Conservation (phyloP, 768 basidiomycete genomes). For the Inosperma sp. region DNA sequence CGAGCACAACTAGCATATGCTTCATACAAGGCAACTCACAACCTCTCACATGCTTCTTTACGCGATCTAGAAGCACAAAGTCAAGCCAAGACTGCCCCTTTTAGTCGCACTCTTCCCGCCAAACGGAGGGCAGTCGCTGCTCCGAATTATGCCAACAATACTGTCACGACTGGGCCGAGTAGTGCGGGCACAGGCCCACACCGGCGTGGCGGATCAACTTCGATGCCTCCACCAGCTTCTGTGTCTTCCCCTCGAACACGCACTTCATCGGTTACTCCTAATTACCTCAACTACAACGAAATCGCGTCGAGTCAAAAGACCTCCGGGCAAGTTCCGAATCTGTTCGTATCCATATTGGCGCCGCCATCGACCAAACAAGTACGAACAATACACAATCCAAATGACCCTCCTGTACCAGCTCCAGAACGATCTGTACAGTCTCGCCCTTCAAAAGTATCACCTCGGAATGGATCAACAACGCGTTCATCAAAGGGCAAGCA, state of each 20-base stretch:
- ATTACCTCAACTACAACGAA: conserved; percentile 31
- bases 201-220: conserved; percentile 38
- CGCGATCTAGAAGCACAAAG: conserved; percentile 67
- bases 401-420: conserved; percentile 61
- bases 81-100: conserved; percentile 39
- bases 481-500: conserved; percentile 39
- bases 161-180: conserved; percentile 45
- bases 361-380: conserved; percentile 73
- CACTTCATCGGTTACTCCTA: conserved; percentile 35
- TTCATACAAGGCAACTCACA: conserved; percentile 77
- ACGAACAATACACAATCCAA: conserved; percentile 72
- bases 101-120: conserved; percentile 51
- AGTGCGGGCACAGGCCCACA: conserved; percentile 26
- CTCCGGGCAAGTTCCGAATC: conserved; percentile 46
- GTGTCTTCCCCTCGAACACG: conserved; percentile 42
- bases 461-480: conserved; percentile 47
- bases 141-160: conserved; percentile 48
- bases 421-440: conserved; percentile 43
- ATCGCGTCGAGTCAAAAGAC: conserved; percentile 31
- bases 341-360: conserved; percentile 72
- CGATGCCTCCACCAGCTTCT: conserved; percentile 43
- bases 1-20: conserved; percentile 80
- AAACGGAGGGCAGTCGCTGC: conserved; percentile 50
- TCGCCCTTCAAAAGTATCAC: conserved; percentile 36
- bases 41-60: conserved; percentile 59